Conservation (phyloP, 305 asterid genomes). For the Fraxinus dipetala region DNA sequence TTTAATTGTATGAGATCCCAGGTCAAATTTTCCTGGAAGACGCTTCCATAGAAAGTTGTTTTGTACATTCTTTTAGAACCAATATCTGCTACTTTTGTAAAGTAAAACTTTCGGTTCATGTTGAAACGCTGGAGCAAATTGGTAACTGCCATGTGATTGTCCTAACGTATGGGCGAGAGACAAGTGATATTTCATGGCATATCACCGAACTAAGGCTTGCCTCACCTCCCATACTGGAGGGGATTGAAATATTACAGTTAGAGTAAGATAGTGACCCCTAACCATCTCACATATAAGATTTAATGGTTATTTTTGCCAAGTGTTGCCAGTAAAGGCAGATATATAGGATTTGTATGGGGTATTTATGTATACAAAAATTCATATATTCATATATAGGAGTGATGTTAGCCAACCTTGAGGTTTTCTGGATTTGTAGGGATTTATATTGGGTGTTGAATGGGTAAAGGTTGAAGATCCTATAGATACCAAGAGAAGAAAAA, state of each 20-base stretch:
- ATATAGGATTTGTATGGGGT: not conserved
- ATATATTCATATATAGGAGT: not conserved
- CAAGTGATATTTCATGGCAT: not conserved
- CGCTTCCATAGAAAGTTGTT: not conserved
- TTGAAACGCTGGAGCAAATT: not conserved
- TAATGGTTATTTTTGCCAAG: not conserved
- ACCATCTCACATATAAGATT: not conserved
- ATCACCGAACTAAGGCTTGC: not conserved
- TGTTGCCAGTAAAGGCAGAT: not conserved
- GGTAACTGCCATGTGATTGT: not conserved
- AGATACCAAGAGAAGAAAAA: not conserved
- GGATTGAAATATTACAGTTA: not conserved
- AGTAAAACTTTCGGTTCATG: not conserved
- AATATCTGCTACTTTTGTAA: not conserved
- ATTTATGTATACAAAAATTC: not conserved
- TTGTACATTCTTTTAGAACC: not conserved
- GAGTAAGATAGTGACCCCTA: not conserved
- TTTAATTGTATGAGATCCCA: not conserved
- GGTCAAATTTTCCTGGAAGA: not conserved
- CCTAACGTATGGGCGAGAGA: not conserved
- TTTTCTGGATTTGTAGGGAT: not conserved
- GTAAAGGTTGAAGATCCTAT: not conserved
- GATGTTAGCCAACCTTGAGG: not conserved
- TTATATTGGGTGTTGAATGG: not conserved
- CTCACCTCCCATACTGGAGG: not conserved